These are phyloP conservation scores for Brasenia schreberi DNA, from an alignment of 164 flowering plant species.

Conservation along the genomic window DNA sequence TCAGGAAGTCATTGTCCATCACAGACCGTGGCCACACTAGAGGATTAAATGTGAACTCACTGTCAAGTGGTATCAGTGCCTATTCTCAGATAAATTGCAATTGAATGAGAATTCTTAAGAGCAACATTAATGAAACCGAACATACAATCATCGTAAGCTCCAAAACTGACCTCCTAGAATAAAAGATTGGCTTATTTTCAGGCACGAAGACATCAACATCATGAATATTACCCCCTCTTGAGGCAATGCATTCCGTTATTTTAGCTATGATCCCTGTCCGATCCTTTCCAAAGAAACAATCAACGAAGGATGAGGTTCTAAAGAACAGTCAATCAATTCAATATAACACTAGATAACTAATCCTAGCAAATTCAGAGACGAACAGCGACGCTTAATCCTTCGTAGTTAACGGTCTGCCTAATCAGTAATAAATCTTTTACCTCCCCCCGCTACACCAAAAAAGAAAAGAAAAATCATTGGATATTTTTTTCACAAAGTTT, in stretches of 20 bases:
- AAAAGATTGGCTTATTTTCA: slow-evolving; percentile 66
- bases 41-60: slow-evolving; percentile 82
- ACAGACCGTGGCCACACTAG: slow-evolving; percentile 61
- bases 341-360: no score
- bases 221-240: slow-evolving; percentile 81
- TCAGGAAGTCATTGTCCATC: slow-evolving; percentile 71
- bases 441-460: no score
- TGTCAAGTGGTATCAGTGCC: slow-evolving; percentile 18
- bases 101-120: neutral
- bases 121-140: neutral
- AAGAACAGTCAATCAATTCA: no score
- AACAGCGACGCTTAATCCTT: no score
- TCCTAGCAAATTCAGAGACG: no score
- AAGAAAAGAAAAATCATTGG: no score
- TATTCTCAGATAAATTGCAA: neutral
- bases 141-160: neutral
- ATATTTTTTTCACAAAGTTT: no score
- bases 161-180: slow-evolving; percentile 57
- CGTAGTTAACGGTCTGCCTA: no score
- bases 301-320: no score
- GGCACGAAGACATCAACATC: slow-evolving; percentile 81
- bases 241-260: slow-evolving; percentile 83
- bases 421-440: no score
- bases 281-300: slow-evolving; percentile 25
- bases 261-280: slow-evolving; percentile 81